Base-by-base conservation (phyloP, 306 rosid species). In the Alnus rubra region DNA sequence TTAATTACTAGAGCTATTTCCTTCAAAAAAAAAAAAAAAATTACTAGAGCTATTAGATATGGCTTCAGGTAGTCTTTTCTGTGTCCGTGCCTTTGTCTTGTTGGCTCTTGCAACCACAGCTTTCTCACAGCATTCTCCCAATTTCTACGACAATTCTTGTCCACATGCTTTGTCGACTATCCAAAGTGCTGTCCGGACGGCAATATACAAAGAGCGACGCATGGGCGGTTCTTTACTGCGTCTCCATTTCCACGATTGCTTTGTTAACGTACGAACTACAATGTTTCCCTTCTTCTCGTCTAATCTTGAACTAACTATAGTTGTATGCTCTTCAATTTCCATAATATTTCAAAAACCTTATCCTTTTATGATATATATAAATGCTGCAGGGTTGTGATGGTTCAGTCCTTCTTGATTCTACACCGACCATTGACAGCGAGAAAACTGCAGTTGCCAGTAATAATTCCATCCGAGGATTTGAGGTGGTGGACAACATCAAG, bases 221-320 rank as follows among this genome's bases (percentile, higher is more conserved):
- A 79, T 84, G 83, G 90, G 83, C 0, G 90, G 85, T 33, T 87
- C 90, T 10, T 45, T 87, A 39, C 81, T 87, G 8, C 88, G 88
- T 3, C 35, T 87, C 74, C 86, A 84, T 74, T 87, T 87, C 69
- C 90, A 87, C 68, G 90, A 87, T 45, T 87, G 90, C 33, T 87
- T 87, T 75, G 88, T 87, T 49, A 84, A 87, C 1, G 90, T 81
- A 3, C 45, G 5, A 42, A 42, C 44, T 39, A 5, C 28, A 14
- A 44, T 23, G 18, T 33, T 12, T 31, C 65, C 4, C 15, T n/a
- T 42, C 33, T 8, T 8, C 11, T 48, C 2, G 35, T 18, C 65
- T 58, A 58, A n/a, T 58, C 30, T n/a, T n/a, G 60, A 64, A 39
- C 62, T 48, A 28, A 52, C 44, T 9, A 1, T n/a, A 0, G 2